phyloP scores from a whole-genome alignment of 495 filamentous ascomycete genomes.

The Tuber calosporum region DNA sequence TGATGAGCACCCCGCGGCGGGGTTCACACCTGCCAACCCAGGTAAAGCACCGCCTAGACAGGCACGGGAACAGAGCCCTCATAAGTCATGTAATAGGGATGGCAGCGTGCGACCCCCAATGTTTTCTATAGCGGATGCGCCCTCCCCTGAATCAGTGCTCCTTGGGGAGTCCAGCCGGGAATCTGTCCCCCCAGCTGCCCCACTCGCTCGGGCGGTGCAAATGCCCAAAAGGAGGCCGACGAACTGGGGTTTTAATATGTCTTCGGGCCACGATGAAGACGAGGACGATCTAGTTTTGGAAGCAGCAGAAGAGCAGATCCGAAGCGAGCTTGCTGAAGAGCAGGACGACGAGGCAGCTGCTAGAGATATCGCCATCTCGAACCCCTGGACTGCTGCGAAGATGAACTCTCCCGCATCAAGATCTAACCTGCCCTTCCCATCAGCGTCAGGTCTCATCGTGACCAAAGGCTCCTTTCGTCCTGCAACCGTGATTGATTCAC shows the following conservation, averaged over 20 bases:
- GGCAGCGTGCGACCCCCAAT: constrained; percentile 6
- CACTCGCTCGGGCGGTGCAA: neutral
- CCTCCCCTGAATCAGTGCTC: neutral
- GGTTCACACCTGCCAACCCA: neutral
- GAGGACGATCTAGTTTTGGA: constrained; percentile 19
- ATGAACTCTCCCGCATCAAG: constrained; percentile 47
- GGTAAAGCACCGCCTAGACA: neutral
- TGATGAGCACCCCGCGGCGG: neutral
- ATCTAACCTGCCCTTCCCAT: constrained; percentile 16
- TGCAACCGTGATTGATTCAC: constrained; percentile 1
- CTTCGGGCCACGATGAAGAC: constrained; percentile 39
- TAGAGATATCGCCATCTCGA: constrained; percentile 44
- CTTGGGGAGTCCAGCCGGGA: constrained; percentile 6
- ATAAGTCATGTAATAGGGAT: neutral
- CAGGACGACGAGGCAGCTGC: constrained; percentile 22
- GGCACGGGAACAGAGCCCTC: neutral
- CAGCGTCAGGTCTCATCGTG: neutral
- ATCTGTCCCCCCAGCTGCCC: constrained; percentile 2
- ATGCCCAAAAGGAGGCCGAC: constrained; percentile 22
- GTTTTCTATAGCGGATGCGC: neutral
- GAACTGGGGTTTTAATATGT: constrained; percentile 45
- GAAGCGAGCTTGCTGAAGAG: constrained; percentile 14
- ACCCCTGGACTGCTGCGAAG: constrained; percentile 58
- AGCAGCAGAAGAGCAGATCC: neutral
- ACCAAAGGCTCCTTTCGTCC: constrained; percentile 16